Conservation (phyloP, 2,329 filamentous ascomycete genomes). For the Aspergillus novofumigatus region DNA sequence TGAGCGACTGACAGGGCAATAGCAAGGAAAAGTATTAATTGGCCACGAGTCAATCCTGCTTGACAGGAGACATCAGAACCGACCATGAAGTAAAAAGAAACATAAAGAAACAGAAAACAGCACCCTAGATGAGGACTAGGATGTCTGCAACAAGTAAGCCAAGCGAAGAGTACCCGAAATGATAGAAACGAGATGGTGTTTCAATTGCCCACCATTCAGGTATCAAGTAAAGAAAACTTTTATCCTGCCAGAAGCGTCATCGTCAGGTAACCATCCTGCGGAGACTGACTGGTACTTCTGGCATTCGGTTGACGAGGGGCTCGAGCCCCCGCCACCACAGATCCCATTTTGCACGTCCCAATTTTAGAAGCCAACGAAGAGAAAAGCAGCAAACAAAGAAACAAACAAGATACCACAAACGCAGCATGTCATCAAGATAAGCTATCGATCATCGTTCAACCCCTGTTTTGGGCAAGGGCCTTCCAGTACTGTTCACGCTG, state of each 20-base stretch:
- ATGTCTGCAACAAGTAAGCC: conserved; percentile 2
- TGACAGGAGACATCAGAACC: conserved; percentile 50
- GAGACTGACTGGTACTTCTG: conserved; percentile 21
- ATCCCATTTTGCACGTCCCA: conserved; percentile 13
- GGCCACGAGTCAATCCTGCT: conserved; percentile 50
- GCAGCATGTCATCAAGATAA: conserved; percentile 6
- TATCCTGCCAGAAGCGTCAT: conserved; percentile 20
- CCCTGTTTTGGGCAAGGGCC: conserved; percentile 24
- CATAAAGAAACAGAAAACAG: neutral
- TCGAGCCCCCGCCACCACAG: conserved; percentile 34
- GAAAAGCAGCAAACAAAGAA: conserved; percentile 17
- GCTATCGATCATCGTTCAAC: conserved; percentile 16
- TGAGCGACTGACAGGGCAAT: conserved; percentile 5
- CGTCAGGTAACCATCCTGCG: conserved; percentile 7
- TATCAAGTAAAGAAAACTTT: conserved; percentile 26
- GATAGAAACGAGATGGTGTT: conserved; percentile 4
- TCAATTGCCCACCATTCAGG: conserved; percentile 1
- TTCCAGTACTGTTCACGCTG: conserved; percentile 38
- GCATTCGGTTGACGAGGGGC: conserved; percentile 26
- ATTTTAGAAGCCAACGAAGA: conserved; percentile 7
- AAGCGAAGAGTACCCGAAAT: conserved; percentile 3
- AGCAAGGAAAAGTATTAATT: conserved; percentile 17
- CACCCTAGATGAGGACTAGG: neutral
- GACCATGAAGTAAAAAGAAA: conserved; percentile 25
- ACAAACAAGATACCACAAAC: conserved; percentile 11